Evolutionary conservation across 495 filamentous ascomycete species (phyloP).

Genomic region (Aspergillus affinis): DNA sequence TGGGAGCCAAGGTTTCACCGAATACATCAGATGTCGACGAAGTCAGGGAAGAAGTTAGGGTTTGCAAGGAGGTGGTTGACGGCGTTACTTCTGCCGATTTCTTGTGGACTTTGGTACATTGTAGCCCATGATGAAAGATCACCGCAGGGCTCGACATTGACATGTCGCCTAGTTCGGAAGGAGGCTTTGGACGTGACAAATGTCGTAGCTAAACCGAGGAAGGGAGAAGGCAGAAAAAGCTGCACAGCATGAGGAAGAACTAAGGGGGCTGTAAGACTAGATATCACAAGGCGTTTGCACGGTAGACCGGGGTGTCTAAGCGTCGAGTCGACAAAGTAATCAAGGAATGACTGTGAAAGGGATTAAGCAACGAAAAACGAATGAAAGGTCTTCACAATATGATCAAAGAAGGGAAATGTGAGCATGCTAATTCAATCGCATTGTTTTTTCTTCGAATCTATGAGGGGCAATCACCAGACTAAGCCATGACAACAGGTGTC

Average conservation of each 20-base stretch:
- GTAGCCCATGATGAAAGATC: conserved; percentile 21
- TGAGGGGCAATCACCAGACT: background rate
- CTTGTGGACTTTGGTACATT: conserved; percentile 24
- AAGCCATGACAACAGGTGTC: conserved; percentile 20
- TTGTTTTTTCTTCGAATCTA: conserved; percentile 5
- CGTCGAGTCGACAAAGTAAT: background rate
- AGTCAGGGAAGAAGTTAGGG: conserved; percentile 2
- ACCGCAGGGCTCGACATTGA: conserved; percentile 22
- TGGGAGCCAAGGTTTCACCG: background rate
- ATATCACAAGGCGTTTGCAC: background rate
- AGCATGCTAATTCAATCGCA: conserved; percentile 8
- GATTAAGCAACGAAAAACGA: background rate
- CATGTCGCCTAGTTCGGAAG: conserved; percentile 21
- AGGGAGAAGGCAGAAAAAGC: background rate
- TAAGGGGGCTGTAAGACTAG: background rate
- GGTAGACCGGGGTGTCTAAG: background rate
- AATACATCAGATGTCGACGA: conserved; percentile 5
- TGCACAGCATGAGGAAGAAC: conserved; percentile 10
- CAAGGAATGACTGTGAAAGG: background rate
- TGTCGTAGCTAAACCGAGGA: conserved; percentile 1
- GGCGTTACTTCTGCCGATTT: conserved; percentile 8
- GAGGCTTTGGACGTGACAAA: conserved; percentile 2
- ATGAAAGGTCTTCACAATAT: background rate
- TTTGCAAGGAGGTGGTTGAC: conserved; percentile 2
- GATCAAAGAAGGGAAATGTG: background rate